phyloP scores from a whole-genome alignment of 345 rosid species.

The Corymbia maculata region DNA sequence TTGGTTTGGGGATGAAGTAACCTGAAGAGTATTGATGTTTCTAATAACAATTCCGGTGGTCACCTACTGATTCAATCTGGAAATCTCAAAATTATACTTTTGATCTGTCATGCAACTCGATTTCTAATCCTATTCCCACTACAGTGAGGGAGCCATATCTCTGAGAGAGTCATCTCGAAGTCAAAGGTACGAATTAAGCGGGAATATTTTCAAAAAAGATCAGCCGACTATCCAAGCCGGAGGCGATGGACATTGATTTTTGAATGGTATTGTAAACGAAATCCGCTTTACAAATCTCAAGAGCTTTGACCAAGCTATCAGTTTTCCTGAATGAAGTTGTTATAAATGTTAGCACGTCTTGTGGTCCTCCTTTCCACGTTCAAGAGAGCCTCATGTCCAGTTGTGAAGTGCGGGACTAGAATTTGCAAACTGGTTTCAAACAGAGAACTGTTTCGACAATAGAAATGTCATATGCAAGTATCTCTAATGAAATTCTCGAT shows the following conservation, averaged over 20 bases:
- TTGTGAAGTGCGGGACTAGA: background rate
- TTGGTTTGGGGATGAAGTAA: background rate
- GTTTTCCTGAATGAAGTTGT: background rate
- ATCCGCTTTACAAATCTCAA: conserved; percentile 10
- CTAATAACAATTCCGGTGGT: background rate
- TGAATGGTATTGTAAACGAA: too few relatives aligned
- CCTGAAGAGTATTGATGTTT: background rate
- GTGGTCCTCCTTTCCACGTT: background rate
- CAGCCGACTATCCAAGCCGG: background rate
- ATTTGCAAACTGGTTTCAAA: background rate
- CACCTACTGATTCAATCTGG: background rate
- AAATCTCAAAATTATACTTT: background rate
- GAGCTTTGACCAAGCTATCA: background rate
- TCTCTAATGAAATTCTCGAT: background rate
- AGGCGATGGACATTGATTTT: background rate
- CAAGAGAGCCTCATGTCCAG: background rate
- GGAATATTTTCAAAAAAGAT: background rate
- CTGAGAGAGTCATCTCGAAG: background rate
- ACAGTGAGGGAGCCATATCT: background rate
- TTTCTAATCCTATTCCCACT: background rate
- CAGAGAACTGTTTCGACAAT: too few relatives aligned
- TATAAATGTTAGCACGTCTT: background rate
- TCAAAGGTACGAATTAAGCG: too few relatives aligned
- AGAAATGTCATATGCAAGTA: background rate
- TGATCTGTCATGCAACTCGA: background rate